Evolutionary conservation across 257 asterid species (phyloP).

Genomic region (Eucommia ulmoides): DNA sequence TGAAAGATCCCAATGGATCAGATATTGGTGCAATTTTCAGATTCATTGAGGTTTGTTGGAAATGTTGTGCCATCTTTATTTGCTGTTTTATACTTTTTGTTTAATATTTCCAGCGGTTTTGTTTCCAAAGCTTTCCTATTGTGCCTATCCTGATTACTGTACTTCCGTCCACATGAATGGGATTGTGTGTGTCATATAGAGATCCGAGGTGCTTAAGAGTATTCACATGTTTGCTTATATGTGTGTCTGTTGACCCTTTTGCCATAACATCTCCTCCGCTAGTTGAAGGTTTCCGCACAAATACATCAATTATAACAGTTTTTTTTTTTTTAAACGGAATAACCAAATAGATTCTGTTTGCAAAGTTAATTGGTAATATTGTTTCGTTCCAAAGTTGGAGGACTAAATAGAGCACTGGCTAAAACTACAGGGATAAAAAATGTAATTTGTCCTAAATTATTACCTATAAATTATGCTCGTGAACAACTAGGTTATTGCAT

Average conservation of each 20-base stretch:
- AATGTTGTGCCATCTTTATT: background rate
- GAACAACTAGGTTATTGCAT: too few species aligned
- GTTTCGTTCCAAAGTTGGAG: too few species aligned
- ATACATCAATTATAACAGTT: too few species aligned
- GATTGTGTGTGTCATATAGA: background rate
- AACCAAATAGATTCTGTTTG: too few species aligned
- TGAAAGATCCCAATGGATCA: constrained; percentile 54
- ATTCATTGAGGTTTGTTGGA: constrained; percentile 54
- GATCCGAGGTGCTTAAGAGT: background rate
- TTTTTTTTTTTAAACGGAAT: too few species aligned
- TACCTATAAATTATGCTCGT: too few species aligned
- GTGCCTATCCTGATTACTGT: background rate
- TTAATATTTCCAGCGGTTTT: background rate
- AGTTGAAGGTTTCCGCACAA: too few species aligned
- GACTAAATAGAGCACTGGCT: too few species aligned
- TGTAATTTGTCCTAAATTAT: too few species aligned
- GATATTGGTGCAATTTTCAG: constrained; percentile 53
- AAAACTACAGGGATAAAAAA: too few species aligned
- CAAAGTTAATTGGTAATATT: too few species aligned
- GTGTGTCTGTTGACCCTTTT: background rate
- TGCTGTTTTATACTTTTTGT: background rate
- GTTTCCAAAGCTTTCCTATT: background rate
- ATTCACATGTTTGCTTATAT: background rate
- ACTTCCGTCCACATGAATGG: background rate
- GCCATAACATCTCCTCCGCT: background rate